Evolutionary conservation across 192 early-diverging fungal genomes (phyloP).

Genomic region (Linnemannia elongata): DNA sequence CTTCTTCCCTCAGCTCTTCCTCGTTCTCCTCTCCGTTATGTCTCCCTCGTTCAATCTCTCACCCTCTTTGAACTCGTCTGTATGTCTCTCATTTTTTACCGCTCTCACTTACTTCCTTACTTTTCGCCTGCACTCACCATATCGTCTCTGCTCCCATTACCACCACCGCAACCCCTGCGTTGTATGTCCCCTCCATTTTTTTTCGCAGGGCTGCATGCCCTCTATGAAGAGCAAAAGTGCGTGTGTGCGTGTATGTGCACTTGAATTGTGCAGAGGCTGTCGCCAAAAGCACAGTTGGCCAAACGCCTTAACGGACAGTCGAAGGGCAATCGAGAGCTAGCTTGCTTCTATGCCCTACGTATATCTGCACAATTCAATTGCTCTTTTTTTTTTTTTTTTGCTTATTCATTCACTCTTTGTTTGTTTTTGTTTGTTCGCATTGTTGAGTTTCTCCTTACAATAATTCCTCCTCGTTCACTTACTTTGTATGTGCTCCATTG

Average conservation of each 20-base stretch:
- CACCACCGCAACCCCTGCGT: neutral
- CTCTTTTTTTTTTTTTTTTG: neutral
- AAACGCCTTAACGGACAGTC: neutral
- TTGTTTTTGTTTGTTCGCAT: neutral
- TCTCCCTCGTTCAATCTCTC: neutral
- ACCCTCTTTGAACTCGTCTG: neutral
- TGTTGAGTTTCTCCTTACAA: neutral
- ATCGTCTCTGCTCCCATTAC: neutral
- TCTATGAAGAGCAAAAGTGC: neutral
- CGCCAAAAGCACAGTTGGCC: neutral
- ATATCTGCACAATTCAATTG: neutral
- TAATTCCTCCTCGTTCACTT: neutral
- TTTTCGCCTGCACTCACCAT: neutral
- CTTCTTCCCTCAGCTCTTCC: neutral
- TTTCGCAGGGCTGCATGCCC: neutral
- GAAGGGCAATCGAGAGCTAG: neutral
- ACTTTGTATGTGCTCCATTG: neutral
- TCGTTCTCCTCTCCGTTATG: neutral
- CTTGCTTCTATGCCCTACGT: neutral
- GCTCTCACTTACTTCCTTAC: neutral
- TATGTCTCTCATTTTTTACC: slow-evolving; percentile 2
- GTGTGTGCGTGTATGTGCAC: neutral
- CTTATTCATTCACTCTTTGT: neutral
- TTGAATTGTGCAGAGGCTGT: neutral
- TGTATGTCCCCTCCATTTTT: neutral